Conservation (phyloP, 176 grass and related monocot species). For the Leersia perrieri region DNA sequence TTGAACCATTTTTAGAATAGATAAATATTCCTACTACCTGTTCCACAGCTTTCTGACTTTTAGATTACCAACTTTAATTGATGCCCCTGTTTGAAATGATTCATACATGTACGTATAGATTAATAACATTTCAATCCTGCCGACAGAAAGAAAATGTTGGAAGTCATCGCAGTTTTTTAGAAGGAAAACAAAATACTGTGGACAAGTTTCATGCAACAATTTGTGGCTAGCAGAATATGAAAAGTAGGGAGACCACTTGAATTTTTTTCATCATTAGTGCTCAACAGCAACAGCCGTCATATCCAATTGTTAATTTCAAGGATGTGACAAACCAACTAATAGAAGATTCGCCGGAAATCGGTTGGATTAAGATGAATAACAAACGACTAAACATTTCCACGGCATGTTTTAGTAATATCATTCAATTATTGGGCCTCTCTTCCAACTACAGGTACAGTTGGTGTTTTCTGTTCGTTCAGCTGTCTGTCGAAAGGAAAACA, state of each 20-base stretch:
- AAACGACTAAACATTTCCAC: background rate
- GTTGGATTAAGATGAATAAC: slow-evolving; percentile 26
- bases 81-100: background rate
- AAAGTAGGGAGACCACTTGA: background rate
- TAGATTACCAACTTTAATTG: background rate
- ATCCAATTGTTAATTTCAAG: slow-evolving; percentile 21
- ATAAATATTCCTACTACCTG: background rate
- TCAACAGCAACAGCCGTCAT: slow-evolving; percentile 11
- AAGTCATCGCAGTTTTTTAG: background rate
- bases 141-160: background rate
- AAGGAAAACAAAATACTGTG: background rate
- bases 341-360: slow-evolving; percentile 29
- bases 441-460: background rate
- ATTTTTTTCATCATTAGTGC: background rate
- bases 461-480: background rate
- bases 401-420: background rate
- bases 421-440: background rate
- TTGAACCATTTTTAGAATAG: background rate
- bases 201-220: background rate
- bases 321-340: slow-evolving; percentile 48
- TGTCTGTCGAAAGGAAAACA: background rate
- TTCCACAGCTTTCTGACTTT: background rate
- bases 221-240: background rate
- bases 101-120: background rate
- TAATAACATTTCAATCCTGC: background rate